Percentiles rank a stretch among this genome's conserved stretches.
Conservation (phyloP, 2,329 filamentous ascomycete genomes). For the Ceratocystis huliohia region DNA sequence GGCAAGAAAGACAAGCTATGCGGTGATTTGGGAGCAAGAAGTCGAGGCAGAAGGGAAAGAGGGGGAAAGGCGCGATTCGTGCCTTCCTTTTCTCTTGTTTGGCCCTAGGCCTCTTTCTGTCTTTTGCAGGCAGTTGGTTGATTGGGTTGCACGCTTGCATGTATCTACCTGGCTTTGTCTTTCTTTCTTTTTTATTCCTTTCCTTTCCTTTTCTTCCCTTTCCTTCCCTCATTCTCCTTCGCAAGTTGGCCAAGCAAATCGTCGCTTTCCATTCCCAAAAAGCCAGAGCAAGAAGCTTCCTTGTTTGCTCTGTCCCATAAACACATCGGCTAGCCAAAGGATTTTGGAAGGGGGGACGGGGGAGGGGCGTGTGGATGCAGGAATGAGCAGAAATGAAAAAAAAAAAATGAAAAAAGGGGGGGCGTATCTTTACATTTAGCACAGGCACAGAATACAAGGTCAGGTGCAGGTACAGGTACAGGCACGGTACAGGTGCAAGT, state of each 20-base stretch:
- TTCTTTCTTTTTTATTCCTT: background rate
- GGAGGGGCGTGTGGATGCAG: background rate
- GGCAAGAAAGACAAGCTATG: background rate
- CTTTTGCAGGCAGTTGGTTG: background rate
- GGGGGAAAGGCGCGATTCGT: background rate
- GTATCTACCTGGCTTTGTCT: no score
- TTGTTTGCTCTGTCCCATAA: slow-evolving; percentile 4
- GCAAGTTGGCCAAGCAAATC: background rate
- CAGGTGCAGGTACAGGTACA: background rate
- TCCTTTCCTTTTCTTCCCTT: background rate
- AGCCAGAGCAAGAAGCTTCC: background rate
- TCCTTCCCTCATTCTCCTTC: background rate
- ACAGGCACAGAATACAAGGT: background rate
- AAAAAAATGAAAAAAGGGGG: background rate
- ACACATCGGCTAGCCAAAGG: background rate
- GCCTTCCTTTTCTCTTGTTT: background rate
- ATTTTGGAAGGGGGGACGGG: background rate
- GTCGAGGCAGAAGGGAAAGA: background rate
- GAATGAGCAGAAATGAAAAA: background rate
- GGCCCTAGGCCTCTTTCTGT: background rate
- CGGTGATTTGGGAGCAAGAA: background rate
- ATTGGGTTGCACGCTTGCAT: background rate
- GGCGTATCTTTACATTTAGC: background rate
- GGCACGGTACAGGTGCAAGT: background rate
- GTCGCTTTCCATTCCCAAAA: background rate